A percentile compares a stretch with the other conserved stretches of the same genome.
Evolutionary conservation across 805 yeast species (phyloP).

Genomic region (Wickerhamomyces bovis): DNA sequence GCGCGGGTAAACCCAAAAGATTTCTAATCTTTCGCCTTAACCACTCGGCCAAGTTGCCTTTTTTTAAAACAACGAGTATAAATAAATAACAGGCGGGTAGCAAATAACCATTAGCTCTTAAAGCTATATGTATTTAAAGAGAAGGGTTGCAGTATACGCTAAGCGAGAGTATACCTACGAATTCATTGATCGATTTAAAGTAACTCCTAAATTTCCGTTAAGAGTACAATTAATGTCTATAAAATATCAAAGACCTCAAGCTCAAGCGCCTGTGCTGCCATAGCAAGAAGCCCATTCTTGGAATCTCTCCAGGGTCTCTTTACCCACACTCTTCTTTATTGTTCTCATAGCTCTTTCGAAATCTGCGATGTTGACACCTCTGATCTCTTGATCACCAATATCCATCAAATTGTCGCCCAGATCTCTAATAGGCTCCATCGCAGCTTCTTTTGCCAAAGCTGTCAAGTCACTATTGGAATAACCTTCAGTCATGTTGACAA

Average conservation of each 20-base stretch:
- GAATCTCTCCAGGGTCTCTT: conserved; percentile 70
- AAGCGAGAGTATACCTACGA: too few species aligned
- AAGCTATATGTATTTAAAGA: too few species aligned
- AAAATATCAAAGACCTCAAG: conserved; percentile 18
- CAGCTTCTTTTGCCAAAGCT: conserved; percentile 91
- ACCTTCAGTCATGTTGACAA: conserved; percentile 66
- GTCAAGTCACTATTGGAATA: conserved; percentile 94
- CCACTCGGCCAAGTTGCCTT: conserved; percentile 56
- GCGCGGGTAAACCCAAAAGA: conserved; percentile 58
- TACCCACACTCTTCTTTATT: conserved; percentile 84
- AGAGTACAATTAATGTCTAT: too few species aligned
- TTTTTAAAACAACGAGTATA: not conserved
- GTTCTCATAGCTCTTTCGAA: conserved; percentile 69
- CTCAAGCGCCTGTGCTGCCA: conserved; percentile 76
- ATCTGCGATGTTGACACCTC: conserved; percentile 70
- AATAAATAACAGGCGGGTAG: too few species aligned
- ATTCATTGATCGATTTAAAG: too few species aligned
- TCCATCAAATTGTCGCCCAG: conserved; percentile 77
- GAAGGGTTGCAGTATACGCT: too few species aligned
- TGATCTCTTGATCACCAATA: conserved; percentile 64
- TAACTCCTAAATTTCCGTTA: too few species aligned
- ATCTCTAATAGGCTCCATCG: conserved; percentile 93
- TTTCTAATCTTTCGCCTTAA: conserved; percentile 60
- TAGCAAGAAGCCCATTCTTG: conserved; percentile 85
- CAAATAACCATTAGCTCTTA: too few species aligned